Base-by-base conservation (phyloP, 2,329 filamentous ascomycete species). In the Stachybotrys echinatus region DNA sequence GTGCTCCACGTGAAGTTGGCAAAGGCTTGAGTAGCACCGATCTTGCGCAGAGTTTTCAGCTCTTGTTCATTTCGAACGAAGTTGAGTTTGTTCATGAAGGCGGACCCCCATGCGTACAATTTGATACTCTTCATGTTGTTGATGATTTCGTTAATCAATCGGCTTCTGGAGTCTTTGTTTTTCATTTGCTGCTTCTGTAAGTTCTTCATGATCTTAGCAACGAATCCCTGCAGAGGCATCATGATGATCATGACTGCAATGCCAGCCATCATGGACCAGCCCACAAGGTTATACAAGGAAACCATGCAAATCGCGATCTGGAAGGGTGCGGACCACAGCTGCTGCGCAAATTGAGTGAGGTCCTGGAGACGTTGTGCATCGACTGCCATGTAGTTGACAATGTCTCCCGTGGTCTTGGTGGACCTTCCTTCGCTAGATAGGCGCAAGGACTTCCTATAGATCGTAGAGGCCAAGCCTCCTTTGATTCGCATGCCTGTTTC, bases 41-140 rank as follows among this genome's bases (percentile, higher is more conserved):
- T 99, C 71, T 92, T 96, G 55, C 94, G 87, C 50, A 99, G 79
- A 22, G 95, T 99, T 74, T 94, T 94, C 49, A 99, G 76, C 70
- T 99, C 94, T 60, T 90, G 83, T 62, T 99, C 94, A 70, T 99
- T 99, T 69, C 94, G 85, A 53, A 99, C 91, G 66, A 89, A 88
- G 71, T 94, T 97, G 52, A 99, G 83, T 71, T 95, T 96, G 70
- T 91, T 94, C 85, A 96, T 96, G 65, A 99, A 99, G 14, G 88
- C 92, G 23, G 86, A 87, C 27, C 92, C 92, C 94, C 94, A 99
- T 23, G 94, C 94, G 66, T 96, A 99, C 19, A 99, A 81, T 74
- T 99, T 99, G 75, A 99, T 94, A 65, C 91, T 95, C 76, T 99
- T 99, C 89, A 99, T 99, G 72, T 97, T 97, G 76, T 95, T 96